Evolutionary conservation across 2,329 filamentous ascomycete species (phyloP).

Genomic region (Xylariaceae sp.): DNA sequence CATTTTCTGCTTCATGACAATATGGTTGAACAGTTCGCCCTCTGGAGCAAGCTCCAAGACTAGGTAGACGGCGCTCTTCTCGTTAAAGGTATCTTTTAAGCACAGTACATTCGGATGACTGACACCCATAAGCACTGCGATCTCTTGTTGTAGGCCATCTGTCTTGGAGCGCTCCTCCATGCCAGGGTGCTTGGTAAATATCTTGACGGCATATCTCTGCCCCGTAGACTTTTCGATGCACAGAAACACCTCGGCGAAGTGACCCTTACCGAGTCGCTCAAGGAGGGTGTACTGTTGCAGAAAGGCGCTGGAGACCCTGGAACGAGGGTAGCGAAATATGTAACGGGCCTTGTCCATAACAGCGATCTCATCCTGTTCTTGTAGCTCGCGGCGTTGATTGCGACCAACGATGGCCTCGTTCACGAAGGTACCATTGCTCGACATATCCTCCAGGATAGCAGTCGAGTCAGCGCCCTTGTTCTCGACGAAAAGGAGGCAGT

Average conservation of each 20-base stretch:
- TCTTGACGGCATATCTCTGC: slow-evolving; percentile 82
- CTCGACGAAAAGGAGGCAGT: slow-evolving; percentile 61
- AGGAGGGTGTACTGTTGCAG: slow-evolving; percentile 77
- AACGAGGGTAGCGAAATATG: slow-evolving; percentile 82
- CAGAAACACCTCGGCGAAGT: slow-evolving; percentile 89
- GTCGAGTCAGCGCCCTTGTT: slow-evolving; percentile 51
- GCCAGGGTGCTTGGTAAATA: slow-evolving; percentile 81
- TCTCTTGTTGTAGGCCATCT: slow-evolving; percentile 87
- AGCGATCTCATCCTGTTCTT: slow-evolving; percentile 85
- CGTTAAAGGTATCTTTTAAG: slow-evolving; percentile 91
- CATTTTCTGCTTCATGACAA: slow-evolving; percentile 84
- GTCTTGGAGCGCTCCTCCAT: slow-evolving; percentile 75
- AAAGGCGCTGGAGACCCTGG: slow-evolving; percentile 68
- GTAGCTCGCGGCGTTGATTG: slow-evolving; percentile 81
- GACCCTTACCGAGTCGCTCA: slow-evolving; percentile 84
- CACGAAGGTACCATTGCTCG: slow-evolving; percentile 92
- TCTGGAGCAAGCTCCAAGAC: slow-evolving; percentile 85
- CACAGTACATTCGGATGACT: slow-evolving; percentile 90
- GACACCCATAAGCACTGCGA: slow-evolving; percentile 94
- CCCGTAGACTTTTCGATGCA: slow-evolving; percentile 83
- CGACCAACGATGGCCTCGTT: slow-evolving; percentile 87
- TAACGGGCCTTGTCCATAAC: slow-evolving; percentile 80
- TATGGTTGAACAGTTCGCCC: slow-evolving; percentile 93
- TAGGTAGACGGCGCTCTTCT: slow-evolving; percentile 82
- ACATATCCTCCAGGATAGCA: slow-evolving; percentile 85